Base-by-base conservation (phyloP, 306 rosid species). In the Cicer chorassanicum region DNA sequence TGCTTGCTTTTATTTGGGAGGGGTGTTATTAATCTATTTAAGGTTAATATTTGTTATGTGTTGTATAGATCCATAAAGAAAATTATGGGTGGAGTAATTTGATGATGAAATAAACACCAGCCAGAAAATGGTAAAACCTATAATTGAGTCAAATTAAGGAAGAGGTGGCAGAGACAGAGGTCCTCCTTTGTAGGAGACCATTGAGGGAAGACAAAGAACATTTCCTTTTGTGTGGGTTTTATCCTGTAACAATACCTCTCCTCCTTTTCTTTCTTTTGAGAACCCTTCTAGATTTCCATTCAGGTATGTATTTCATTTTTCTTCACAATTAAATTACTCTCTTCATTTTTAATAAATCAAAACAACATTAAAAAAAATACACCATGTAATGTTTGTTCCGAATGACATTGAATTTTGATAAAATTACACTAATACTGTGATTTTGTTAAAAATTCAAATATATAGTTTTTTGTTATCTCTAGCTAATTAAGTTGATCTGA, bases 101-200 rank as follows among this genome's bases (percentile, higher is more conserved):
- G 49, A 53, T 6, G 54, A 70, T 19, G 11, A 56, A 78, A 73
- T 56, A 54, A 77, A 82, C 16, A 57, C 67, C 80, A 81, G 24
- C 41, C 70, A 84, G 45, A 60, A 86, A 83, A 72, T 63, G 85
- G 84, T 82, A 89, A 86, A 83, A 84, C 53, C 79, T 61, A 72
- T 78, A 86, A 85, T 85, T 38, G 83, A 82, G 70, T 57, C 51
- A 68, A 73, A 70, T 79, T 50, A 91, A 86, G 83, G 78, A 70
- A 81, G 51, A 81, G 82, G 71, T 65, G 85, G 68, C 54, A 51
- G 9, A 60, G 42, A 68, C 46, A 65, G 40, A 53, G 57, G 46
- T 34, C 92, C 96, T 73, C 71, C 80, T 85, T 88, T 85, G 82
- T 78, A 85, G 89, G 89, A 85, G 89, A 60, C 66, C 66, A 60